phyloP scores from a whole-genome alignment of 306 rosid species.

The Pyrus communis region DNA sequence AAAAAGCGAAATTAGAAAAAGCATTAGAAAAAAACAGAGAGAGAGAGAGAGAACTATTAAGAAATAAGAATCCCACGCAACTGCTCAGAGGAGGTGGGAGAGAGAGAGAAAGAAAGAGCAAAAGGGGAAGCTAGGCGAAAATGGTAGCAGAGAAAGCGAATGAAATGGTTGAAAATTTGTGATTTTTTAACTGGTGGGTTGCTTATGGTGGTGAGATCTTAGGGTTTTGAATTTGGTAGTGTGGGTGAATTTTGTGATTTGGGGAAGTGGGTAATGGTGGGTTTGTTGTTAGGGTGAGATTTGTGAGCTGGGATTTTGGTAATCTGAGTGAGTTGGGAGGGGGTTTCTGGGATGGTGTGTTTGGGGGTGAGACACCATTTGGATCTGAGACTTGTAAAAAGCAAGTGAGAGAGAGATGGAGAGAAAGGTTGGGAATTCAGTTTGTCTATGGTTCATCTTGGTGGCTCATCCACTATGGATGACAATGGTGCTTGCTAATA shows the following conservation, averaged over 20 bases:
- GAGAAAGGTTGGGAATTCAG: conserved; percentile 40
- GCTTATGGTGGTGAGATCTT: conserved; percentile 46
- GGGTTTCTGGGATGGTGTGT: conserved; percentile 41
- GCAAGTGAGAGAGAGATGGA: conserved; percentile 50
- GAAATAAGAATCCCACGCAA: conserved; percentile 33
- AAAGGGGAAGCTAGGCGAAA: conserved; percentile 20
- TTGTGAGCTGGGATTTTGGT: conserved; percentile 36
- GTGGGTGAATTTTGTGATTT: conserved; percentile 10
- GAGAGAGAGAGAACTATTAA: conserved; percentile 12
- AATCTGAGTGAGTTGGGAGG: conserved; percentile 2
- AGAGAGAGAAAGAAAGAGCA: conserved; percentile 18
- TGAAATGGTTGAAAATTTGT: conserved; percentile 23
- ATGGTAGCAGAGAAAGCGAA: conserved; percentile 19
- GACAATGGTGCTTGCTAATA: conserved; percentile 64
- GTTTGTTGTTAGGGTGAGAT: conserved; percentile 34
- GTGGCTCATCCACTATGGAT: conserved; percentile 56
- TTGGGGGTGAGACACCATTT: conserved; percentile 39
- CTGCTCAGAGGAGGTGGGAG: conserved; percentile 26
- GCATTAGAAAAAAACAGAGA: background rate
- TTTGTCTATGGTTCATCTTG: conserved; percentile 45
- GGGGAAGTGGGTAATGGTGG: conserved; percentile 30
- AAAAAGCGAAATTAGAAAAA: conserved; percentile 8
- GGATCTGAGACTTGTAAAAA: conserved; percentile 65
- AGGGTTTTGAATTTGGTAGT: conserved; percentile 16
- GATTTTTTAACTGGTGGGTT: conserved; percentile 13